Evolutionary conservation across 2,329 filamentous ascomycete species (phyloP), one percentile per base, ranked within the genome.

Genomic region (Emergomyces orientalis): DNA sequence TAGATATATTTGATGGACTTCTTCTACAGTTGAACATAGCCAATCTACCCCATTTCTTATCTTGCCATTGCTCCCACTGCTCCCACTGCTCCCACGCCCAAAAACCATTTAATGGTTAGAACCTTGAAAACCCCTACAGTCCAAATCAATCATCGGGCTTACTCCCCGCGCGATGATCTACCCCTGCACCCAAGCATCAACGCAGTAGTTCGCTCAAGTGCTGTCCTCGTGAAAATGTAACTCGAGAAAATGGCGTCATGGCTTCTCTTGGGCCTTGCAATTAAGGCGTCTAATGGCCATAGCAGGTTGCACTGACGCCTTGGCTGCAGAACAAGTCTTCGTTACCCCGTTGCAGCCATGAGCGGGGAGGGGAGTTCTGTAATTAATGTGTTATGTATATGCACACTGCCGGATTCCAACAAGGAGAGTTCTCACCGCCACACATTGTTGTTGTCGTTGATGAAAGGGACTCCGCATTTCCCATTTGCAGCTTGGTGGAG

Each of bases 211-310:
- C 17, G 11, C 32, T 39, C 34, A 1, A n/a, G 4, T 22, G 17
- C 30, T 55, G 34, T 41, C 54, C 54, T 39, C 54, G 54, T 57
- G 54, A 25, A 57, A 57, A 22, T 25, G 32, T 8, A 54, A 54
- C 51, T 17, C 32, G 30, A 19, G 34, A 37, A 39, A 22, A 57
- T 57, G 34, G 32, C 54, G 54, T 57, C 54, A 57, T 57, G 6
- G 34, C 14, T 22, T 9, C 34, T 56, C 54, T 37, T 57, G 54
- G 54, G 54, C 32, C 27, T 27, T 54, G 51, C 51, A 54, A 6
- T 11, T 19, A 14, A 34, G 27, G 27, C 51, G 8, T 32, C 51
- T 52, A 17, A 54, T 34, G 34, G 32, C 37, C 7, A 39, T 25
- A 8, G 22, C n/a, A 25, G n/a, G 17, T 57, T 41, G 32, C n/a